Percentiles rank a stretch among this genome's conserved stretches.
phyloP scores from a whole-genome alignment of 306 rosid species.

The Trifolium pratense region DNA sequence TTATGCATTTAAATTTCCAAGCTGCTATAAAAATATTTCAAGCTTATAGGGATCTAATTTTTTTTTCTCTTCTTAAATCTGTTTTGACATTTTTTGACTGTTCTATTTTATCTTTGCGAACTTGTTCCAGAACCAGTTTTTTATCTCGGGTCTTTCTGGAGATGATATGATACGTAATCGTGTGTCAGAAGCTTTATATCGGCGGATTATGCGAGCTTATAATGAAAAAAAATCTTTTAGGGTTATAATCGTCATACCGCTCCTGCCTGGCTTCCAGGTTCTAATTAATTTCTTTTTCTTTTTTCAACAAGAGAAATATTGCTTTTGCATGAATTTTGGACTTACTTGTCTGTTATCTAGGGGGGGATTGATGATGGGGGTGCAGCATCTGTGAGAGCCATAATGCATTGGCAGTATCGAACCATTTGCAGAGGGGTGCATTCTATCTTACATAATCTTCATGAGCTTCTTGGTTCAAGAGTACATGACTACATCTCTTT shows the following conservation, averaged over 20 bases:
- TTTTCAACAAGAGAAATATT: slow-evolving; percentile 35
- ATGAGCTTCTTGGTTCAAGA: slow-evolving; percentile 73
- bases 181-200: slow-evolving; percentile 82
- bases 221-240: slow-evolving; percentile 81
- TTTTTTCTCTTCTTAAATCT: slow-evolving; percentile 11
- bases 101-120: slow-evolving; percentile 42
- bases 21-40: background rate
- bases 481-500: slow-evolving; percentile 89
- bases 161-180: slow-evolving; percentile 89
- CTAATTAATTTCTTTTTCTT: slow-evolving; percentile 33
- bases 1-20: slow-evolving; percentile 9
- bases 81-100: slow-evolving; percentile 43
- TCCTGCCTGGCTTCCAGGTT: slow-evolving; percentile 98
- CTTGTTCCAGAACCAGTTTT: slow-evolving; percentile 91
- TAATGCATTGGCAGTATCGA: slow-evolving; percentile 98
- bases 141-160: slow-evolving; percentile 94
- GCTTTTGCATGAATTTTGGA: slow-evolving; percentile 28
- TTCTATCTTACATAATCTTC: slow-evolving; percentile 84
- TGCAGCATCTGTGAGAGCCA: slow-evolving; percentile 99
- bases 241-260: slow-evolving; percentile 93
- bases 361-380: slow-evolving; percentile 99
- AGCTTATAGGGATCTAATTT: background rate
- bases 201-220: slow-evolving; percentile 81
- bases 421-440: slow-evolving; percentile 86
- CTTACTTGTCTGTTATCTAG: slow-evolving; percentile 54